phyloP scores from a whole-genome alignment of 1,284 basidiomycete genomes.

The Pseudozyma sp. region DNA sequence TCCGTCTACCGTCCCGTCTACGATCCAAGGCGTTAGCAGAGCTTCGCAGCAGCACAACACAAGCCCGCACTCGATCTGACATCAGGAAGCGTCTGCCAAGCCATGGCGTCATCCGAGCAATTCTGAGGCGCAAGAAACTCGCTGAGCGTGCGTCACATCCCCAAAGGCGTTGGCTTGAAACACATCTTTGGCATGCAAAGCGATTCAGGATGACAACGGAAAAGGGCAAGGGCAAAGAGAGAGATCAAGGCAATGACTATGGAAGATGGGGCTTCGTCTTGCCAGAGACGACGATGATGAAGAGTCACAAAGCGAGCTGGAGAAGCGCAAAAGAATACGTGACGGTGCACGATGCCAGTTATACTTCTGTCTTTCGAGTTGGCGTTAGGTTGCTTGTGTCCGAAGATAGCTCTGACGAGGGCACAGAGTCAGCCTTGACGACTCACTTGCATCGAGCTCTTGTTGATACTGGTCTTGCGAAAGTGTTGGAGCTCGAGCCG shows the following conservation, averaged over 20 bases:
- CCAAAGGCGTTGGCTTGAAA: slow-evolving; percentile 64
- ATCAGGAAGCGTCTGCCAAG: slow-evolving; percentile 52
- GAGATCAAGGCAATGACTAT: slow-evolving; percentile 34
- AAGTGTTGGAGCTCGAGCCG: background rate
- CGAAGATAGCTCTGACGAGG: background rate
- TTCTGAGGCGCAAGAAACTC: slow-evolving; percentile 46
- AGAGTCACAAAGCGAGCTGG: slow-evolving; percentile 59
- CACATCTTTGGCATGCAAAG: slow-evolving; percentile 68
- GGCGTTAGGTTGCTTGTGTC: slow-evolving; percentile 5
- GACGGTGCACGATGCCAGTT: slow-evolving; percentile 64
- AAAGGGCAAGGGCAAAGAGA: slow-evolving; percentile 55
- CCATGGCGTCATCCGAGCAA: slow-evolving; percentile 45
- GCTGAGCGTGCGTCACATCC: slow-evolving; percentile 45
- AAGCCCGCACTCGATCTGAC: slow-evolving; percentile 48
- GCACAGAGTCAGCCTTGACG: background rate
- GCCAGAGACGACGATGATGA: slow-evolving; percentile 63
- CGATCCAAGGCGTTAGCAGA: slow-evolving; percentile 61
- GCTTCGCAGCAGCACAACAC: slow-evolving; percentile 62
- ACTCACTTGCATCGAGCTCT: slow-evolving; percentile 3
- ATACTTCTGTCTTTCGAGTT: slow-evolving; percentile 46
- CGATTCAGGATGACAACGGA: slow-evolving; percentile 65
- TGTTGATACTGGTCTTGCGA: slow-evolving; percentile 9
- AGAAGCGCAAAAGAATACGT: slow-evolving; percentile 40
- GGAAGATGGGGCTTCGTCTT: slow-evolving; percentile 59
- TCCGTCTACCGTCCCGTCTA: slow-evolving; percentile 61